A percentile compares a stretch with the other conserved stretches of the same genome.
Evolutionary conservation across 1,139 yeast genomes (phyloP).

Genomic region (Debaryomyces robertsiae): DNA sequence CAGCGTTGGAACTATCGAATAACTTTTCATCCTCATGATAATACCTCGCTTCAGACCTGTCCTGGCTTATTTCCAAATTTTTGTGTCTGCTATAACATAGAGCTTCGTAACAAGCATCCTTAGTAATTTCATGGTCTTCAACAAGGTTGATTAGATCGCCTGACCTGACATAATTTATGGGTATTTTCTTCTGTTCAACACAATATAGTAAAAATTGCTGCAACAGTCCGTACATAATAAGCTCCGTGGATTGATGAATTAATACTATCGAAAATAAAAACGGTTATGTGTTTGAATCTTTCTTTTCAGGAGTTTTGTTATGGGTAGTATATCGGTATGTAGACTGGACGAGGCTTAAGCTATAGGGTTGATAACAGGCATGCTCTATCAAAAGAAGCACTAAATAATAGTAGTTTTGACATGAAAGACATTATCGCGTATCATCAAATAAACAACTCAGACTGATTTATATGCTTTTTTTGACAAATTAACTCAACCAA

Average conservation of each 20-base stretch:
- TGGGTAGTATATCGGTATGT: too few relatives aligned
- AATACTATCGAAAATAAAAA: too few relatives aligned
- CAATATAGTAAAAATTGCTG: constrained; percentile 8
- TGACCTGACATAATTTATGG: constrained; percentile 11
- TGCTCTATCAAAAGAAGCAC: neutral
- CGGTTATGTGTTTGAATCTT: too few relatives aligned
- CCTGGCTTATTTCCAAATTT: constrained; percentile 8
- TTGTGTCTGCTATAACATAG: constrained; percentile 12
- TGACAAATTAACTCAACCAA: neutral
- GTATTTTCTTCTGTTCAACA: constrained; percentile 10
- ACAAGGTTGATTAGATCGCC: constrained; percentile 9
- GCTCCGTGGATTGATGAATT: too few relatives aligned
- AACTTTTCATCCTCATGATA: constrained; percentile 8
- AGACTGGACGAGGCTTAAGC: too few relatives aligned
- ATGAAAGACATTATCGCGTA: constrained; percentile 5
- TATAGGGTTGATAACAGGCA: neutral
- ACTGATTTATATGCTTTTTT: neutral
- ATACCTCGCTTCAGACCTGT: constrained; percentile 11
- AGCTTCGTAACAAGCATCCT: constrained; percentile 13
- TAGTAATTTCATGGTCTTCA: constrained; percentile 2
- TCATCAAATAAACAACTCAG: constrained; percentile 3
- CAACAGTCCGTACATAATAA: constrained; percentile 5
- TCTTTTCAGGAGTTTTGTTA: too few relatives aligned
- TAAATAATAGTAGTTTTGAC: too few relatives aligned
- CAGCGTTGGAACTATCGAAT: constrained; percentile 1